A percentile compares a stretch with the other conserved stretches of the same genome.
These are phyloP conservation scores for Cladosporium sp. DNA, from an alignment of 2,329 filamentous ascomycete species.

Conservation along the genomic window DNA sequence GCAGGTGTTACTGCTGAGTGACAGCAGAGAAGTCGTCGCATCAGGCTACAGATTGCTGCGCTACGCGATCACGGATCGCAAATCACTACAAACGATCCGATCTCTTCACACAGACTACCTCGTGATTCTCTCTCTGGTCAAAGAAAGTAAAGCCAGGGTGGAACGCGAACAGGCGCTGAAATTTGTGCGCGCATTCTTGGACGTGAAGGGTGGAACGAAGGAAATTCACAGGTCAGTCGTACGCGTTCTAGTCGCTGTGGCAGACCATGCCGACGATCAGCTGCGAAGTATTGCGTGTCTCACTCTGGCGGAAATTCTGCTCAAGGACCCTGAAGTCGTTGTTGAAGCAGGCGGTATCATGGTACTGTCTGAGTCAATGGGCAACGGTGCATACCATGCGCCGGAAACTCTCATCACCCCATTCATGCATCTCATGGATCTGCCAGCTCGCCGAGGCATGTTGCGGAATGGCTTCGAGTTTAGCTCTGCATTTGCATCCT, in stretches of 20 bases:
- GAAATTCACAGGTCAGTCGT: conserved; percentile 87
- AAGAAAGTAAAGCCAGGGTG: conserved; percentile 94
- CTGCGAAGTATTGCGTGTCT: conserved; percentile 88
- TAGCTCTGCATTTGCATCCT: conserved; percentile 82
- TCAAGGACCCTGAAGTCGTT: conserved; percentile 79
- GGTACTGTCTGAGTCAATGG: conserved; percentile 85
- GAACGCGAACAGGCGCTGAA: conserved; percentile 97
- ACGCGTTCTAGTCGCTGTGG: conserved; percentile 85
- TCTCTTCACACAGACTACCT: conserved; percentile 87
- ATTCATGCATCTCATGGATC: conserved; percentile 88
- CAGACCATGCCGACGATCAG: conserved; percentile 82
- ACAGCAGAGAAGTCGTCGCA: conserved; percentile 92
- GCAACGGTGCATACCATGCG: conserved; percentile 87
- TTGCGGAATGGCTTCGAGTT: conserved; percentile 87
- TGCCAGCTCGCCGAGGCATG: conserved; percentile 76
- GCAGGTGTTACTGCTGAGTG: conserved; percentile 93
- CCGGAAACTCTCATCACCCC: conserved; percentile 84
- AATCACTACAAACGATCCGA: conserved; percentile 85
- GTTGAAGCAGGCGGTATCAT: conserved; percentile 82
- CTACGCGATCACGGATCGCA: conserved; percentile 90
- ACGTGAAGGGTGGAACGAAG: conserved; percentile 87
- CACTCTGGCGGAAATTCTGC: conserved; percentile 86
- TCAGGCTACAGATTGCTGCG: conserved; percentile 91
- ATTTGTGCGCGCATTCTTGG: conserved; percentile 90
- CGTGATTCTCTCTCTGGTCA: conserved; percentile 87